A percentile compares a stretch with the other conserved stretches of the same genome.
Evolutionary conservation across 768 basidiomycete genomes (phyloP).

Genomic region (Calocera cornea): DNA sequence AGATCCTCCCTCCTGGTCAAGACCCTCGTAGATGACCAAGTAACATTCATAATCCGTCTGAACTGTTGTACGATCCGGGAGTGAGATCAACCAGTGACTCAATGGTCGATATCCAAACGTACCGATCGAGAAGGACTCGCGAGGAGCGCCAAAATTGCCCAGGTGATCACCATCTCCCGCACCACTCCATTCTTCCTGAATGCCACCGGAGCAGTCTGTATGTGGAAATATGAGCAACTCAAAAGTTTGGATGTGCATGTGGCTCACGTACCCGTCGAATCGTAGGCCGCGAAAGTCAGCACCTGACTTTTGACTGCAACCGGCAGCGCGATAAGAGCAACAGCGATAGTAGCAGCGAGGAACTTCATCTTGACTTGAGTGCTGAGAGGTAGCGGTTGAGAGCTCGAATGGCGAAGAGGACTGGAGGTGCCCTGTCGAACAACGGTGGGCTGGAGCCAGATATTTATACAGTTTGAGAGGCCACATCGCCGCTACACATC

Average conservation of each 20-base stretch:
- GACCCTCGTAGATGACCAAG: background rate
- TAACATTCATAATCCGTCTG: background rate
- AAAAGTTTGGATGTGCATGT: background rate
- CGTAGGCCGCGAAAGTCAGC: background rate
- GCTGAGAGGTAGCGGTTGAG: background rate
- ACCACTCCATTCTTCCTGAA: background rate
- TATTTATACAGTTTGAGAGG: background rate
- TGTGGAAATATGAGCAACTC: background rate
- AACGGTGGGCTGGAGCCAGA: background rate
- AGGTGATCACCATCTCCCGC: background rate
- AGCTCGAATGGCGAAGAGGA: background rate
- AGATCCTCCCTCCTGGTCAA: background rate
- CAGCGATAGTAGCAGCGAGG: background rate
- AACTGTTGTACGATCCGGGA: background rate
- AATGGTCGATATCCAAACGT: background rate
- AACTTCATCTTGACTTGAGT: background rate
- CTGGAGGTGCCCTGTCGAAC: background rate
- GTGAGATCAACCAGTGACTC: too few species aligned
- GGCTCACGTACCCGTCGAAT: background rate
- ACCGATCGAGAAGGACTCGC: background rate
- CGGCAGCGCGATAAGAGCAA: background rate
- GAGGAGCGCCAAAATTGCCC: background rate
- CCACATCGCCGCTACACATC: too few species aligned
- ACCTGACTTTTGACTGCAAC: background rate
- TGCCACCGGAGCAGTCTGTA: background rate